Evolutionary conservation across 2,329 filamentous ascomycete species (phyloP), one percentile per base, ranked within the genome.

Genomic region (Zarea fungicola): DNA sequence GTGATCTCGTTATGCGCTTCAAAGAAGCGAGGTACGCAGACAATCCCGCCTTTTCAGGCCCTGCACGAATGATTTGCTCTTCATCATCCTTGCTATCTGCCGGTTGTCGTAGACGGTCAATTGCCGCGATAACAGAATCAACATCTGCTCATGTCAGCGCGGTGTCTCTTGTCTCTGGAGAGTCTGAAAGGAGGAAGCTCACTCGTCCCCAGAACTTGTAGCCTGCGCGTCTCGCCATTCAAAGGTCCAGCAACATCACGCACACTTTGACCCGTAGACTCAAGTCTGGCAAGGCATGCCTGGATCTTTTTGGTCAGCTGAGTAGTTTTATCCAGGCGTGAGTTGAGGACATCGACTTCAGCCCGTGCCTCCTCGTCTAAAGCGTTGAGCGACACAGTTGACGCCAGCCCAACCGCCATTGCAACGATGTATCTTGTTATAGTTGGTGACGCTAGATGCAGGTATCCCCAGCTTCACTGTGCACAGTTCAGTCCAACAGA

Each of bases 261-360:
- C 18, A 97, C 90, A 52, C 87, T 91, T 69, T 90, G 89, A 16
- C 92, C 93, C 46, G 89, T 95, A 31, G 85, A 82, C 60, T 97
- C 90, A 28, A 99, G 76, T 49, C 91, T 81, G 31, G 83, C 80
- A 57, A 96, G 77, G 44, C 89, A 95, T 23, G 87, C 85, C 67
- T 95, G 87, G 49, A 99, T 96, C 74, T 95, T 96, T 73, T 93
- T 96, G 26, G 90, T 96, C 64, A 97, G 78, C 62, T 89, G 83
- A 52, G 90, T 86, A 58, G 95, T 95, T 77, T 96, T 97, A 59
- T 95, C 89, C 54, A 97, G 81, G 32, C 83, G 76, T 47, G 82
- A 85, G 58, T 84, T 85, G 41, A 87, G 72, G 25, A 86, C 83
- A 56, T 87, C 83, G 48, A 87, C 83, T 64, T 86, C 83, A 39